These are phyloP conservation scores for Salix suchowensis DNA, from an alignment of 345 rosid genomes.

Conservation along the genomic window DNA sequence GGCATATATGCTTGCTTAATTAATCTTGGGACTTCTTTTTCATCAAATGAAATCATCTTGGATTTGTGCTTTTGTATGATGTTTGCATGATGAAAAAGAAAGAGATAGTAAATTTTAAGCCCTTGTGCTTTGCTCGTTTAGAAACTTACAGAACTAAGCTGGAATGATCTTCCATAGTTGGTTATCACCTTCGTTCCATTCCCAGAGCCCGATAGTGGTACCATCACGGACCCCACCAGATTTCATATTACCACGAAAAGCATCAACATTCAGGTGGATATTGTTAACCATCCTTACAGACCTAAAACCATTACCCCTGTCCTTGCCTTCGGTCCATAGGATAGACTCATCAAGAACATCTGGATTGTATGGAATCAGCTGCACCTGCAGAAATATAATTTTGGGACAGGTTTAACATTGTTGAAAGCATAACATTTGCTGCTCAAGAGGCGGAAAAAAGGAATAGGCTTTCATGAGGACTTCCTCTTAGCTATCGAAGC, in stretches of 20 bases:
- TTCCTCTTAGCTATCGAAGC: not conserved
- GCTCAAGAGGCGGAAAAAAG: not conserved
- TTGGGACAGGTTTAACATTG: not conserved
- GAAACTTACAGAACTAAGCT: constrained; percentile 51
- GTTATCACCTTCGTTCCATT: constrained; percentile 82
- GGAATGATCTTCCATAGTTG: constrained; percentile 51
- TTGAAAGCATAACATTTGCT: not conserved
- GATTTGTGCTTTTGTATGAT: not conserved
- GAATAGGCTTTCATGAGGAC: not conserved
- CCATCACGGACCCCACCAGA: constrained; percentile 80
- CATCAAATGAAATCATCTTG: not conserved
- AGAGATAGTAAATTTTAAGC: not conserved
- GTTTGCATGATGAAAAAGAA: not conserved
- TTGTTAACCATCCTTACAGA: constrained; percentile 71
- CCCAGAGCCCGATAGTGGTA: constrained; percentile 66
- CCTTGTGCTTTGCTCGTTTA: not conserved
- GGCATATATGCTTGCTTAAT: not conserved
- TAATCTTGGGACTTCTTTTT: not conserved
- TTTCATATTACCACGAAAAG: constrained; percentile 60
- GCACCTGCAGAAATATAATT: constrained; percentile 45
- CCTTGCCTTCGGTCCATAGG: constrained; percentile 67
- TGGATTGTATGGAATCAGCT: constrained; percentile 50
- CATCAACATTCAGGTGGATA: constrained; percentile 63
- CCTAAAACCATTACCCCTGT: constrained; percentile 42
- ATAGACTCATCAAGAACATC: constrained; percentile 60